Percentiles rank a stretch among this genome's conserved stretches.
phyloP scores from a whole-genome alignment of 805 yeast genomes.

The Candida alai region DNA sequence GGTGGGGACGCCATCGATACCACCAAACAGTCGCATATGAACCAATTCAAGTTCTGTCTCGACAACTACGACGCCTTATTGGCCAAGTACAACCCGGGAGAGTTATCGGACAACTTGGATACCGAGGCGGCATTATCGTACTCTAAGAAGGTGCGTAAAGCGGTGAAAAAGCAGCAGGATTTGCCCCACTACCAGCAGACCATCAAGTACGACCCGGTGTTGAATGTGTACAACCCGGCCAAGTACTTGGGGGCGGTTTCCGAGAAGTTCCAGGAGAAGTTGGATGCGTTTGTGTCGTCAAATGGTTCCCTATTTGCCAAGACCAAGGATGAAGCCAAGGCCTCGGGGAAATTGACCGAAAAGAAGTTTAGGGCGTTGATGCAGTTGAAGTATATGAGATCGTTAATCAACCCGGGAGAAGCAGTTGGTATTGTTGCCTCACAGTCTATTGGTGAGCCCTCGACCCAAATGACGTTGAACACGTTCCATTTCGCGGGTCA shows the following conservation, averaged over 20 bases:
- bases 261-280: constrained; percentile 76
- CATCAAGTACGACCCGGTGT: constrained; percentile 79
- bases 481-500: constrained; percentile 99
- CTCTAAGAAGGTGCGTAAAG: constrained; percentile 77
- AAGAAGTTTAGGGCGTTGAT: constrained; percentile 92
- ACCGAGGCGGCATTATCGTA: constrained; percentile 78
- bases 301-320: constrained; percentile 56
- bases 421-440: constrained; percentile 98
- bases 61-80: constrained; percentile 86
- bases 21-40: constrained; percentile 90
- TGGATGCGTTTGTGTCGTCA: constrained; percentile 63
- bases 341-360: constrained; percentile 51
- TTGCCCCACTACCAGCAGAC: constrained; percentile 62
- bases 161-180: constrained; percentile 57
- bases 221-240: constrained; percentile 82
- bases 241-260: constrained; percentile 91
- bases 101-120: constrained; percentile 67
- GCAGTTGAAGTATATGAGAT: constrained; percentile 98
- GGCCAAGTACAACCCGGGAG: constrained; percentile 81
- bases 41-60: constrained; percentile 87
- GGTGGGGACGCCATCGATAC: constrained; percentile 98
- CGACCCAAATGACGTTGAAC: constrained; percentile 97
- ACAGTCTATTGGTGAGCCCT: constrained; percentile 98
- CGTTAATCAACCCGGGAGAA: constrained; percentile 94
- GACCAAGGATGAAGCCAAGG: constrained; percentile 42